These are phyloP conservation scores for Exophiala bonariae DNA, from an alignment of 2,329 filamentous ascomycete genomes.

Conservation along the genomic window DNA sequence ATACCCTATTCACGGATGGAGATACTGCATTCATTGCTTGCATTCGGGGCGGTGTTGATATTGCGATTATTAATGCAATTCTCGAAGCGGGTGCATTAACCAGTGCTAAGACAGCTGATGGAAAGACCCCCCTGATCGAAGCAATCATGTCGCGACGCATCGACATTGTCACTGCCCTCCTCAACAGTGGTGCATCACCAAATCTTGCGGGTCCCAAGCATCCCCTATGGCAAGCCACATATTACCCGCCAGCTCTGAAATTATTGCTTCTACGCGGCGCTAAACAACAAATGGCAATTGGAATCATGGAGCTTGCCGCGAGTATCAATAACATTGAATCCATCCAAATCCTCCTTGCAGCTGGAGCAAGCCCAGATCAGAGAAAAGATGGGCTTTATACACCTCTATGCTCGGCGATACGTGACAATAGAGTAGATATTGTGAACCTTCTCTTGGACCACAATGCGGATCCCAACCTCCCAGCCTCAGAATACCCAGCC, in stretches of 20 bases:
- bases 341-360: constrained; percentile 57
- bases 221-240: constrained; percentile 65
- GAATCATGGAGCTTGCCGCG: constrained; percentile 64
- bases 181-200: constrained; percentile 63
- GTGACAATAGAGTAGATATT: constrained; percentile 64
- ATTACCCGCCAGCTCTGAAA: constrained; percentile 59
- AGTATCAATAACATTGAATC: constrained; percentile 65
- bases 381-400: constrained; percentile 69
- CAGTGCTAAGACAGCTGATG: constrained; percentile 61
- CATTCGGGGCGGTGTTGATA: neutral
- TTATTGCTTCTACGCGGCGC: constrained; percentile 62
- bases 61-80: constrained; percentile 34
- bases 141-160: constrained; percentile 59
- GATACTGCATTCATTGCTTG: neutral
- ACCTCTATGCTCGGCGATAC: constrained; percentile 66
- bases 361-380: constrained; percentile 59
- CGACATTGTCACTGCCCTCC: constrained; percentile 55
- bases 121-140: constrained; percentile 63
- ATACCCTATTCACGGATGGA: neutral
- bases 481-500: constrained; percentile 63
- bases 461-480: constrained; percentile 54
- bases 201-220: constrained; percentile 70
- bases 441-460: constrained; percentile 59
- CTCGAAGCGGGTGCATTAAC: constrained; percentile 61
- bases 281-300: constrained; percentile 59